Base-by-base conservation (phyloP, 768 basidiomycete species). In the Tulasnella sp. region DNA sequence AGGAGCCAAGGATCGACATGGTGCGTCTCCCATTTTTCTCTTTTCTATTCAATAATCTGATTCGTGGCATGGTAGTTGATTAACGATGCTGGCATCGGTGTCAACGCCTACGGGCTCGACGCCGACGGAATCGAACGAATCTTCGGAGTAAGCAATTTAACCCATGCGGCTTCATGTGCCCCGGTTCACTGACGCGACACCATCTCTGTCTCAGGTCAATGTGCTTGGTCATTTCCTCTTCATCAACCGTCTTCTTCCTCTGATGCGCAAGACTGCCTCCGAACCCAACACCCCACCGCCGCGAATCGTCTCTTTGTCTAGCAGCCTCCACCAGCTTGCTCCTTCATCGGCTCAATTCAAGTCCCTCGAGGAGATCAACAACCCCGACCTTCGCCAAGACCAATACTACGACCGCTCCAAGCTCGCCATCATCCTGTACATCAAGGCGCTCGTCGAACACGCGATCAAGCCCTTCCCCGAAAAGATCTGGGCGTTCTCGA, bases 231-330 rank as follows among this genome's bases (percentile, higher is more conserved):
- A 87, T 82, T 86, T 85, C 85, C 84, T 86, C 81, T 84, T 85
- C 81, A 84, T 87, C 83, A 87, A 87, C 83, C 86, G 84, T 36
- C 83, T 87, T 78, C 85, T 87, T 62, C 86, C 87, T 0, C 84
- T 87, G 38, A 80, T 87, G 34, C 83, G 85, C 48, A 84, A 84
- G 80, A 87, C 87, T 27, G 81, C 83, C 74, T 34, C 82, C 82
- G 34, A 72, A 7, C 21, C 82, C 21, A 81, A 84, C 78, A 18
- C 79, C 81, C 52, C 84, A 10, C 83, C 85, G 19, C 84, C 85
- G 1, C 86, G 87, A 42, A 86, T 88, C 83, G 85, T 88, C 74
- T 84, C 84, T 79, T 83, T 87, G 58, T 85, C 87, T 24, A 85
- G 85, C 75, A 84, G 85, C 82, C 85, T 87, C 80, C 87, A 88